Evolutionary conservation across 1,284 basidiomycete genomes (phyloP).

Genomic region (Meripilus lineatus): DNA sequence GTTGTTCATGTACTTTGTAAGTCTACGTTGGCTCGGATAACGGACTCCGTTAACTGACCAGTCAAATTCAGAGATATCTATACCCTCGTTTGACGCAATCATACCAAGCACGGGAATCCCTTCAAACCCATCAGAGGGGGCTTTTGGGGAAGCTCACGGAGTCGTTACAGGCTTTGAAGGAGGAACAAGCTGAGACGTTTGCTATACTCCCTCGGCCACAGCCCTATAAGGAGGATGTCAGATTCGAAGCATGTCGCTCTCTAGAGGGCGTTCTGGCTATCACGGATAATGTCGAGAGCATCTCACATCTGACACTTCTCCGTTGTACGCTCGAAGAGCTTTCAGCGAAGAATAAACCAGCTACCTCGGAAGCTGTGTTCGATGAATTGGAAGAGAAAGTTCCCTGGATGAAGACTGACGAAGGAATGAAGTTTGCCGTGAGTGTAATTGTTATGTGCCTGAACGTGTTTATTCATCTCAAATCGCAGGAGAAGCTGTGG

Average conservation of each 20-base stretch:
- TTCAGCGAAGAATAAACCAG: slow-evolving; percentile 34
- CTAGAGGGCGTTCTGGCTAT: slow-evolving; percentile 42
- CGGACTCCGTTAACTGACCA: background rate
- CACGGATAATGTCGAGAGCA: slow-evolving; percentile 28
- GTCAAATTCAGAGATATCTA: slow-evolving; percentile 53
- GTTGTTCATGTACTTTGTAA: slow-evolving; percentile 49
- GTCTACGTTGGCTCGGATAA: slow-evolving; percentile 7
- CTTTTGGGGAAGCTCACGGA: slow-evolving; percentile 48
- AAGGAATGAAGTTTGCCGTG: slow-evolving; percentile 51
- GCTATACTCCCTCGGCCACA: slow-evolving; percentile 49
- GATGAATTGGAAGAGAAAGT: slow-evolving; percentile 48
- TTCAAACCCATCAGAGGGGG: slow-evolving; percentile 53
- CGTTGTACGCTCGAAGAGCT: slow-evolving; percentile 57
- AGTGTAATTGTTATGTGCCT: slow-evolving; percentile 9
- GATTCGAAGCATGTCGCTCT: slow-evolving; percentile 39
- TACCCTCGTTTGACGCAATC: slow-evolving; percentile 60
- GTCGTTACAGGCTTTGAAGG: slow-evolving; percentile 48
- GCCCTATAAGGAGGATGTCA: slow-evolving; percentile 41
- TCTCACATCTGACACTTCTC: slow-evolving; percentile 51
- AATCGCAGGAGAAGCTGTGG: slow-evolving; percentile 53
- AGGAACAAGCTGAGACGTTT: slow-evolving; percentile 47
- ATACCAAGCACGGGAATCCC: slow-evolving; percentile 51
- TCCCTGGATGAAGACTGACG: slow-evolving; percentile 48
- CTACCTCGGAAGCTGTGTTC: slow-evolving; percentile 57
- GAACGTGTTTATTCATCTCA: background rate